Percentiles rank a stretch among this genome's conserved stretches.
These are phyloP conservation scores for Komagataella mondaviorum DNA, from an alignment of 805 yeast species.

Conservation along the genomic window DNA sequence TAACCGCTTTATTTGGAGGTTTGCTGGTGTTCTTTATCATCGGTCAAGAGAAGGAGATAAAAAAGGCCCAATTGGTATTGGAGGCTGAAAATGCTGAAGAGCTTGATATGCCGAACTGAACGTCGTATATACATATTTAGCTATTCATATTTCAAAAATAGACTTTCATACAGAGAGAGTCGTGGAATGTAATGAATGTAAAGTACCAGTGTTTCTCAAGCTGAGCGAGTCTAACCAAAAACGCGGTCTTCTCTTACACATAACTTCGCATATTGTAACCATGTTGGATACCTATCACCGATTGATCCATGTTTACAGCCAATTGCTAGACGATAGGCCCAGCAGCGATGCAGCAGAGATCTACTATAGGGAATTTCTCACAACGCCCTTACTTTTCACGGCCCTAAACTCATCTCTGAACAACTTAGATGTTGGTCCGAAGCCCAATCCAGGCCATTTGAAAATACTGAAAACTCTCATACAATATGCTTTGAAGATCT, in stretches of 20 bases:
- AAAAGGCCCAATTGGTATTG: conserved; percentile 37
- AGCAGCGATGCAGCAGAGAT: not conserved
- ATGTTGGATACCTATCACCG: not conserved
- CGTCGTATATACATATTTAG: not conserved
- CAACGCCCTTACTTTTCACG: not conserved
- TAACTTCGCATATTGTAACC: not conserved
- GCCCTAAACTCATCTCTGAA: not conserved
- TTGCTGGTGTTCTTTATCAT: conserved; percentile 29
- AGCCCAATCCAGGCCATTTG: not conserved
- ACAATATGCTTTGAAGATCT: not conserved
- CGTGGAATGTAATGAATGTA: not conserved
- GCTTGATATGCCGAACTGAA: conserved; percentile 23
- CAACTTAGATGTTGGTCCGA: not conserved
- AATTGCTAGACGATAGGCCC: not conserved
- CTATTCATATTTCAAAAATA: not conserved
- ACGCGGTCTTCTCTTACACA: too few relatives aligned
- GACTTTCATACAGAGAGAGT: not conserved
- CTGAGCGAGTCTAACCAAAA: too few relatives aligned
- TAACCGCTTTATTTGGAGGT: conserved; percentile 41
- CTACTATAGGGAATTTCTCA: not conserved
- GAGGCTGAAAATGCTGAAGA: conserved; percentile 53
- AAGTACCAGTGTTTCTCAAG: not conserved
- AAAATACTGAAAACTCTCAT: not conserved
- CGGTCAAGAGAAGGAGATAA: conserved; percentile 24
- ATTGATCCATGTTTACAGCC: not conserved